A percentile compares a stretch with the other conserved stretches of the same genome.
phyloP scores from a whole-genome alignment of 345 rosid genomes.

The Pugionium cornutum region DNA sequence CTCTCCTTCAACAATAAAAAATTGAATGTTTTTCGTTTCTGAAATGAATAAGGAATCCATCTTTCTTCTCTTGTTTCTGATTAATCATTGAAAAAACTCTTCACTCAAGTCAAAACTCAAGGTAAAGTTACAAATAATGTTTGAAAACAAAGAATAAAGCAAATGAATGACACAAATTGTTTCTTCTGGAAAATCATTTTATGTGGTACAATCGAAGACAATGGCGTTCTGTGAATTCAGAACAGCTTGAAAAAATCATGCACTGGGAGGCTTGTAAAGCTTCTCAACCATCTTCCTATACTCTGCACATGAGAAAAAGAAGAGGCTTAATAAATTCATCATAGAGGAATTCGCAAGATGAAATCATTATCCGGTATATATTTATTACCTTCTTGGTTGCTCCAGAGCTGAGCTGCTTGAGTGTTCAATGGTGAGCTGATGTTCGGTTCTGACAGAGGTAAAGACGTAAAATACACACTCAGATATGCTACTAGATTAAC shows the following conservation, averaged over 20 bases:
- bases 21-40: slow-evolving; percentile 6
- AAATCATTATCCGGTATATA: background rate
- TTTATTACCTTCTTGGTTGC: slow-evolving; percentile 76
- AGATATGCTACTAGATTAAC: background rate
- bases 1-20: slow-evolving; percentile 28
- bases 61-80: background rate
- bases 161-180: slow-evolving; percentile 18
- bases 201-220: slow-evolving; percentile 7
- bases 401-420: slow-evolving; percentile 97
- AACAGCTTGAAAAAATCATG: slow-evolving; percentile 29
- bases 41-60: no score
- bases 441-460: slow-evolving; percentile 68
- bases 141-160: slow-evolving; percentile 26
- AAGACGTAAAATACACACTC: slow-evolving; percentile 11
- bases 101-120: slow-evolving; percentile 18
- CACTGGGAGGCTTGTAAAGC: slow-evolving; percentile 53
- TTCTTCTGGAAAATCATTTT: slow-evolving; percentile 27
- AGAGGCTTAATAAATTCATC: background rate
- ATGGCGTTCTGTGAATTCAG: slow-evolving; percentile 5
- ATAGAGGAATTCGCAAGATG: background rate
- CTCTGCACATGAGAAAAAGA: slow-evolving; percentile 43
- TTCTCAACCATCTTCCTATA: slow-evolving; percentile 70
- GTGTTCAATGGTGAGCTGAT: slow-evolving; percentile 89
- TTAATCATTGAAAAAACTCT: slow-evolving; percentile 5
- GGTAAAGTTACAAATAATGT: slow-evolving; percentile 19